Conservation (phyloP, 2,329 filamentous ascomycete genomes). For the Aspergillus sp. region DNA sequence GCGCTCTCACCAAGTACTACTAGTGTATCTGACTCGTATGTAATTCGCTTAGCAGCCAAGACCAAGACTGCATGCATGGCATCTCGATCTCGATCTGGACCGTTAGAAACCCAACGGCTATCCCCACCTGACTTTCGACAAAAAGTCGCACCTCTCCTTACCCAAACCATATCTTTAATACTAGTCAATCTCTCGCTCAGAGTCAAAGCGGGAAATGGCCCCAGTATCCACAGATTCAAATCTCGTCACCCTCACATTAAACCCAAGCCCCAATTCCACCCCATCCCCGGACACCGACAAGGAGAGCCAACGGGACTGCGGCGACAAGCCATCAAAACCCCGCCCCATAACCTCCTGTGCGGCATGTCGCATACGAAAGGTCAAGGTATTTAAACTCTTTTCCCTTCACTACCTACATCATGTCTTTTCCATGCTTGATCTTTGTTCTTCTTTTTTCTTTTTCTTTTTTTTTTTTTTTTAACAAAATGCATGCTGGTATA, state of each 20-base stretch:
- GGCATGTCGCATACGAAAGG: conserved; percentile 16
- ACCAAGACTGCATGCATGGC: background rate
- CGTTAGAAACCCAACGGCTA: background rate
- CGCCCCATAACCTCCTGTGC: conserved; percentile 18
- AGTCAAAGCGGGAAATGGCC: background rate
- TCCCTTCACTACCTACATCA: background rate
- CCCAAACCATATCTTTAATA: no score
- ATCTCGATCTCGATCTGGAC: background rate
- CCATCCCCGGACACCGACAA: background rate
- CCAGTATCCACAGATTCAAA: background rate
- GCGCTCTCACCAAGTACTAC: no score
- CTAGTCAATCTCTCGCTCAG: no score
- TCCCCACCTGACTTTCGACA: background rate
- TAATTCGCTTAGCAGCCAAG: background rate
- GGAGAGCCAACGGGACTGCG: background rate
- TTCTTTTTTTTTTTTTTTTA: background rate
- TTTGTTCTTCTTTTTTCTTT: background rate
- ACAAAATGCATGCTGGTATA: background rate
- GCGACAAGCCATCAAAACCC: conserved; percentile 14
- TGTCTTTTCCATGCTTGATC: background rate
- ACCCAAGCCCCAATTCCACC: background rate
- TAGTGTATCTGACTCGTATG: no score
- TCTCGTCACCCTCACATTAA: background rate
- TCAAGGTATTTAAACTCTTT: conserved; percentile 11
- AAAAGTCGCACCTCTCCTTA: background rate